A percentile compares a stretch with the other conserved stretches of the same genome.
These are phyloP conservation scores for Diversispora eburnea DNA, from an alignment of 192 early-diverging fungal genomes.

Conservation along the genomic window DNA sequence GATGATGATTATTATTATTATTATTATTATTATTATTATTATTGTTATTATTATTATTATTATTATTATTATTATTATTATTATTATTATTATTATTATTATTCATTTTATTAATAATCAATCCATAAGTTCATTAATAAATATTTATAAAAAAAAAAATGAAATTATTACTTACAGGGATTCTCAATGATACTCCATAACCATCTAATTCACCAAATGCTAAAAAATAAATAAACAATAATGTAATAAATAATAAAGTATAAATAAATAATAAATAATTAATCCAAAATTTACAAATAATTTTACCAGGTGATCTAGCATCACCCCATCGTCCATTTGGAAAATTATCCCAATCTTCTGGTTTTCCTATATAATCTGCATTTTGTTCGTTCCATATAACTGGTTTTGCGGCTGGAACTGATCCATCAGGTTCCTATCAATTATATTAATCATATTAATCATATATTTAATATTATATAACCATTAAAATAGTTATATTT, in stretches of 20 bases:
- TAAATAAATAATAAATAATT: background rate
- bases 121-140: no score
- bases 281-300: background rate
- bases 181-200: slow-evolving; percentile 70
- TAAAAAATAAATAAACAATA: background rate
- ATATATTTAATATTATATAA: no score
- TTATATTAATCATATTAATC: no score
- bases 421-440: slow-evolving; percentile 30
- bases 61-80: no score
- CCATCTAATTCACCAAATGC: slow-evolving; percentile 65
- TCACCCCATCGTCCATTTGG: slow-evolving; percentile 99
- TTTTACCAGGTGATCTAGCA: slow-evolving; percentile 75
- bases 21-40: no score
- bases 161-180: slow-evolving; percentile 39
- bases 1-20: no score
- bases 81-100: no score
- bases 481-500: no score
- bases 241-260: background rate
- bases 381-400: slow-evolving; percentile 98
- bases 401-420: slow-evolving; percentile 58
- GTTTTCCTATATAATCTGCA: slow-evolving; percentile 80
- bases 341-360: slow-evolving; percentile 89
- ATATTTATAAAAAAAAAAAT: no score
- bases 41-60: no score
- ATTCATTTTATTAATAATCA: no score